Conservation (phyloP, 1,284 basidiomycete species). For the Xerocomus amazonicus region DNA sequence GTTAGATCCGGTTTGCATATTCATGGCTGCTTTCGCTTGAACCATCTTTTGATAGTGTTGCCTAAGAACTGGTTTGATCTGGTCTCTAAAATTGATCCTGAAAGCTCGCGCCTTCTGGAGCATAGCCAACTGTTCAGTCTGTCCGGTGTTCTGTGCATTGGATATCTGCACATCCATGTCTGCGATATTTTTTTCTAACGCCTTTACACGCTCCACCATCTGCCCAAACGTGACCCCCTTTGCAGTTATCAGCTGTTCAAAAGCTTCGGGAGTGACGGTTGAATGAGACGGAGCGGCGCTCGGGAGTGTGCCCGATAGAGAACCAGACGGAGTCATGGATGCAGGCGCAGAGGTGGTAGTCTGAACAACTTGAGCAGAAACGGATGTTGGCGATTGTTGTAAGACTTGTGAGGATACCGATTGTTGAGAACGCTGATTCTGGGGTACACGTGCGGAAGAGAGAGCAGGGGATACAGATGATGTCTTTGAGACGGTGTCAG, state of each 20-base stretch:
- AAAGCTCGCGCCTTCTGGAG: slow-evolving; percentile 10
- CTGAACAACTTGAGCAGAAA: slow-evolving; percentile 9
- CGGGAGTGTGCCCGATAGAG: slow-evolving; percentile 9
- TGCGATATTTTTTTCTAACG: slow-evolving; percentile 15
- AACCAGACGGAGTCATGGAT: slow-evolving; percentile 9
- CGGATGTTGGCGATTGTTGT: slow-evolving; percentile 6
- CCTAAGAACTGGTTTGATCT: slow-evolving; percentile 16
- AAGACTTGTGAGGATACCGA: slow-evolving; percentile 10
- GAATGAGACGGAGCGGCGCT: slow-evolving; percentile 11
- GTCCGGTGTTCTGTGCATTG: slow-evolving; percentile 16
- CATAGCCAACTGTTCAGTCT: slow-evolving; percentile 8
- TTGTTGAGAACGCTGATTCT: slow-evolving; percentile 18
- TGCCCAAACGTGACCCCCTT: slow-evolving; percentile 19
- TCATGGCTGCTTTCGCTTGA: slow-evolving; percentile 12
- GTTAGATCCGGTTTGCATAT: slow-evolving; percentile 1
- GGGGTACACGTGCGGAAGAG: slow-evolving; percentile 18
- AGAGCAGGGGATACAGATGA: slow-evolving; percentile 25
- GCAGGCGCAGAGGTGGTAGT: slow-evolving; percentile 3
- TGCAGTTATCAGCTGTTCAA: slow-evolving; percentile 16
- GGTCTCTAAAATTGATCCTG: slow-evolving; percentile 7
- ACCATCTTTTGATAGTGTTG: slow-evolving; percentile 17
- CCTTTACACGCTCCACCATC: slow-evolving; percentile 22
- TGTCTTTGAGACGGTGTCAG: slow-evolving; percentile 22
- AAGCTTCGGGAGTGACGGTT: slow-evolving; percentile 5
- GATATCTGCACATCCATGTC: slow-evolving; percentile 12